Percentiles rank a stretch among this genome's conserved stretches.
Evolutionary conservation across 2,329 filamentous ascomycete species (phyloP).

Genomic region (Lasiodiplodia hormozganensis): DNA sequence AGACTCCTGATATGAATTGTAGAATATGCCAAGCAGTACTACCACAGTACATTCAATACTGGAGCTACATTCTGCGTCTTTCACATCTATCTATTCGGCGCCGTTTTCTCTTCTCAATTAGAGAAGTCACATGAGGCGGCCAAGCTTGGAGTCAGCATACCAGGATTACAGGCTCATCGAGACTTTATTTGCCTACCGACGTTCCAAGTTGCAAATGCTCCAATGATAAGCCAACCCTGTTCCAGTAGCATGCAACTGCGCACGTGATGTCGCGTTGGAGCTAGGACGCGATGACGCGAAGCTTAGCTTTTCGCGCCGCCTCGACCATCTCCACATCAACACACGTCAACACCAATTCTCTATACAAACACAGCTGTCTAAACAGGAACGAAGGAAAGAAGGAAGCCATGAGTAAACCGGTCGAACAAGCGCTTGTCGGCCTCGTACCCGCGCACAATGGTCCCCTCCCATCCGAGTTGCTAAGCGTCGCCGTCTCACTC

Average conservation of each 20-base stretch:
- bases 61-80: too few species aligned
- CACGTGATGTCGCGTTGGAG: conserved; percentile 1
- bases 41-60: too few species aligned
- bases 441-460: conserved; percentile 76
- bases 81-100: too few species aligned
- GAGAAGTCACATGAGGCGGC: too few species aligned
- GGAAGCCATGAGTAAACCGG: conserved; percentile 69
- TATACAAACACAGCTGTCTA: too few species aligned
- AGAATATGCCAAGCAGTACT: too few species aligned
- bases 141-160: too few species aligned
- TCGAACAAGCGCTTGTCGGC: conserved; percentile 75
- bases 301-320: not conserved
- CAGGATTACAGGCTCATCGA: too few species aligned
- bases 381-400: not conserved
- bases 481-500: conserved; percentile 74
- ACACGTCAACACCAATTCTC: not conserved
- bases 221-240: not conserved
- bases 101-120: too few species aligned
- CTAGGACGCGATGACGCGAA: not conserved
- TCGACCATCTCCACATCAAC: not conserved
- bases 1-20: too few species aligned
- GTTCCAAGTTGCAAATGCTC: too few species aligned
- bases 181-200: too few species aligned
- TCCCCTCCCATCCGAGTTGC: conserved; percentile 70
- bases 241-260: not conserved